Base-by-base conservation (phyloP, 2,329 filamentous ascomycete genomes). In the Aspergillus thermomutatus region DNA sequence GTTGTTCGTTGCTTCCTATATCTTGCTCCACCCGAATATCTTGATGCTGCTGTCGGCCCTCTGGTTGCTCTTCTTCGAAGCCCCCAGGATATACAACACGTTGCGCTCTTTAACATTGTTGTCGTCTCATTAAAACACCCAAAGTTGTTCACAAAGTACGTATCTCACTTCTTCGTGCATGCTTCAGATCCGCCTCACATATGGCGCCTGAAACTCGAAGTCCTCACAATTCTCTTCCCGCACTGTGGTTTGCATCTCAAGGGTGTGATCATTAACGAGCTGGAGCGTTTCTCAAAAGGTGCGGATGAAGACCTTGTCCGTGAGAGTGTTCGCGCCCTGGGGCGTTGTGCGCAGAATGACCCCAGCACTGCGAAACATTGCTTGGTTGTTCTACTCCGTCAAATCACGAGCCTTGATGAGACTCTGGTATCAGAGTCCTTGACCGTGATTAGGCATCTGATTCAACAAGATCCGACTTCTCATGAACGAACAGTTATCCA, bases 401-500 rank as follows among this genome's bases (percentile, higher is more conserved):
- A 97, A 68, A 92, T 97, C 51, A 91, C 91, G 11, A 94, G 90
- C 67, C 80, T 92, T 10, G 92, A 97, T 67, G 89, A 92, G 2
- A 91, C 87, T 25, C 80, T 97, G 23, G 93, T 95, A 0, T 93
- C 92, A 0, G 94, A 97, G 71, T 93, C 92, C 1, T 79, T 99
- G 57, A 97, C 95, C 3, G 94, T 97, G 2, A 94, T 99, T 59
- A 87, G 94, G 2, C 93, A 97, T 72, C 81, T 99, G 51, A 97
- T 99, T 53, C 94, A 99, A 70, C 90, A 95, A 66, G 87, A 96
- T 60, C 91, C 93, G 0, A 77, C 84, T 27, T 86, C 86, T 3
- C 94, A 99, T 70, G 83, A 86, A 10, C 88, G 87, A 45, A 99
- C 94, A 0, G 92, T 97, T 1, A 85, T 97, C 34, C 85, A 91